Evolutionary conservation across 2,329 filamentous ascomycete species (phyloP).

Genomic region (Colletotrichum sp.): DNA sequence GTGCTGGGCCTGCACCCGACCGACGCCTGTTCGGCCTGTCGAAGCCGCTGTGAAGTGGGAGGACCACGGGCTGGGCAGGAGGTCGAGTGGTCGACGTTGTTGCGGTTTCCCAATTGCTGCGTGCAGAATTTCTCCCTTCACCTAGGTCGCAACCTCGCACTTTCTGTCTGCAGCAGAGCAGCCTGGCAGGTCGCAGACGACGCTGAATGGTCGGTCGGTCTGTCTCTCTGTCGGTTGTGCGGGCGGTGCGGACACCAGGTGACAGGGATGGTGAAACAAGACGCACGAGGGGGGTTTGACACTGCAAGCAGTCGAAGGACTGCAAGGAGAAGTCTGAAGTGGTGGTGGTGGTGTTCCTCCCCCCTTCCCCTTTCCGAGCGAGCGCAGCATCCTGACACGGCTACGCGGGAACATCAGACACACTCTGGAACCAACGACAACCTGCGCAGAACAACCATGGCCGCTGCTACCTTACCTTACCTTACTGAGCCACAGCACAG

Average conservation of each 20-base stretch:
- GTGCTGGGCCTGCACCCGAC: background rate
- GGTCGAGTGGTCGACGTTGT: background rate
- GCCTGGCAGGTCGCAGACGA: background rate
- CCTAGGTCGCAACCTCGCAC: background rate
- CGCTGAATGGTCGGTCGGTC: background rate
- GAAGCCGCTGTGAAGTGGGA: background rate
- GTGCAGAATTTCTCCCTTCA: background rate
- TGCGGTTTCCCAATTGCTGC: background rate
- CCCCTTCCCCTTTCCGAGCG: background rate
- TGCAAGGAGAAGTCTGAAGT: background rate
- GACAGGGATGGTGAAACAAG: slow-evolving; percentile 15
- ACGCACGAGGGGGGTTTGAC: background rate
- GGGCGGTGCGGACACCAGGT: background rate
- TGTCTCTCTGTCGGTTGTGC: background rate
- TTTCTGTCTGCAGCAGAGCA: background rate
- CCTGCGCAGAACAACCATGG: background rate
- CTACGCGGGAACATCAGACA: slow-evolving; percentile 21
- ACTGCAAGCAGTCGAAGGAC: background rate
- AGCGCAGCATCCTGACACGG: slow-evolving; percentile 10
- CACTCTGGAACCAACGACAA: slow-evolving; percentile 18
- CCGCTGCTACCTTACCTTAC: background rate
- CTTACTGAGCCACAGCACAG: background rate
- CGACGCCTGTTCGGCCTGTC: background rate
- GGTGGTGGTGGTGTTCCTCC: background rate
- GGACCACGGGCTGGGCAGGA: background rate